Evolutionary conservation across 2,329 filamentous ascomycete genomes (phyloP), one percentile per base, ranked within the genome.

Genomic region (Neurospora crassa): DNA sequence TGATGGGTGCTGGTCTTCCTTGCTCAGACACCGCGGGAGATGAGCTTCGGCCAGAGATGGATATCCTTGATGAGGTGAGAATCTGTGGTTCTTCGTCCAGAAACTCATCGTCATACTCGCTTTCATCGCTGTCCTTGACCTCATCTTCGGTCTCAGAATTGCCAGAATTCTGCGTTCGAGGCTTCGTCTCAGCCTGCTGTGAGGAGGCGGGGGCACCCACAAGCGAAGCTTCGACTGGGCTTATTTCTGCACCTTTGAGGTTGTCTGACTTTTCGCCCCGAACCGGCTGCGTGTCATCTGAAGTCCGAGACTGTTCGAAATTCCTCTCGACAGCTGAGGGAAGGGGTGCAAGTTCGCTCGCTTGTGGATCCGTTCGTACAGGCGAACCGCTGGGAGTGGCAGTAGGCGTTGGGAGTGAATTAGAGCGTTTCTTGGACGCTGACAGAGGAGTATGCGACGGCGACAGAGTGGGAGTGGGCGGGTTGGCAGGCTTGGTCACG

Each of bases 51-150:
- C 85, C 85, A 40, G 83, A 82, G 37, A 88, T 83, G 3, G 87
- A 89, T 10, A 89, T 82, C 43, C 87, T 82, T 3, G 86, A 84
- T 0, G 87, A 87, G 0, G 85, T 89, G 70, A 89, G 74, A 40
- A 89, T 87, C 75, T 88, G 82, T 2, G 86, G 85, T 75, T 87
- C 84, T 83, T 92, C 86, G 78, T 87, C 78, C 82, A 88, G 81
- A 75, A 86, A 69, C 78, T 82, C 68, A 81, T 90, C 69, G 85
- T 88, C 43, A 75, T 85, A 18, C 70, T 78, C 16, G 79, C 86
- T 10, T 29, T 79, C 70, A 24, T 73, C 74, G n/a, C 69, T 63
- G 2, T 69, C 69, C 5, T 73, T 70, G 34, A 43, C 53, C 24
- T 72, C 71, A 24, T 40, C 69, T 16, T 42, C 40, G 18, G 20